Conservation (phyloP, 164 flowering plant species). For the Magnolia changhungtana region DNA sequence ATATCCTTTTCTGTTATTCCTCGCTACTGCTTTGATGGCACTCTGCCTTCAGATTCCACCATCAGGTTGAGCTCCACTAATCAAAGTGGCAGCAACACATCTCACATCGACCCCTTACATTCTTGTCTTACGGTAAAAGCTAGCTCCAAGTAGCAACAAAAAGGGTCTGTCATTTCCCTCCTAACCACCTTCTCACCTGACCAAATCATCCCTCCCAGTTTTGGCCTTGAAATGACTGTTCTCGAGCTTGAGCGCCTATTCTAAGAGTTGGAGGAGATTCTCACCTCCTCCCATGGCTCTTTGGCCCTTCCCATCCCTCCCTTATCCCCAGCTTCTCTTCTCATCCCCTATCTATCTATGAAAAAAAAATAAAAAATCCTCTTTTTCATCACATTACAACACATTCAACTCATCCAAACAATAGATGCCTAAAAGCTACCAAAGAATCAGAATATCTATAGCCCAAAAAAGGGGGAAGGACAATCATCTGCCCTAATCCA, state of each 20-base stretch:
- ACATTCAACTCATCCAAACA: too few relatives aligned
- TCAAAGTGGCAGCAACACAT: neutral
- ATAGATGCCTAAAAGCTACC: neutral
- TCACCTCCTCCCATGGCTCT: neutral
- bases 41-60: constrained; percentile 1
- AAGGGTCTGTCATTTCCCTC: neutral
- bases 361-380: constrained; percentile 6
- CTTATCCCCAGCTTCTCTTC: too few relatives aligned
- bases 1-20: neutral
- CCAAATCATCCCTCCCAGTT: neutral
- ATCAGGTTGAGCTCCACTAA: neutral
- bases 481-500: neutral
- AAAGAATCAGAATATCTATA: neutral
- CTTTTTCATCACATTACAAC: too few relatives aligned
- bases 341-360: too few relatives aligned
- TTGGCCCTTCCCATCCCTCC: too few relatives aligned
- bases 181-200: neutral
- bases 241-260: too few relatives aligned
- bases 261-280: too few relatives aligned
- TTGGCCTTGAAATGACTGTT: constrained; percentile 3
- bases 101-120: neutral
- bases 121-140: neutral
- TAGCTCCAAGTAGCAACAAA: constrained; percentile 2
- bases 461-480: neutral
- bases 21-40: neutral